Base-by-base conservation (phyloP, 1,284 basidiomycete genomes). In the Malassezia nana region DNA sequence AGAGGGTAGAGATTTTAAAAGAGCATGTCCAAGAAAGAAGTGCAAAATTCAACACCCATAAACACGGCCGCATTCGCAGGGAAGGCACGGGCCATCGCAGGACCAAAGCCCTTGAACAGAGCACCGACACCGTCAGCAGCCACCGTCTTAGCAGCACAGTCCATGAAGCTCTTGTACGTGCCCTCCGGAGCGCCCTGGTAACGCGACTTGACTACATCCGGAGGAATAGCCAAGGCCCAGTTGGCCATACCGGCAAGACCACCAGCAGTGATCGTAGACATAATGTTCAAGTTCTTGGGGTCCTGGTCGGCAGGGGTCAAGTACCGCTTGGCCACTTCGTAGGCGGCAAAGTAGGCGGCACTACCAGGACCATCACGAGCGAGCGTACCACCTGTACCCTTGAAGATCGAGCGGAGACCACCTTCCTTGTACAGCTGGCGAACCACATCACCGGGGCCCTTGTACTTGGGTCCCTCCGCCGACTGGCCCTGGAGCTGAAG, bases 341-440 rank as follows among this genome's bases (percentile, higher is more conserved):
- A 99, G 5, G 90, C 86, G 26, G 88, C 89, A 74, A 99, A 99
- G 79, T 98, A 96, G 42, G 87, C 91, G 61, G 94, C 94, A 67
- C 85, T 89, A 47, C 94, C 94, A 3, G 94, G 94, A 49, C 90
- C 92, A 75, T 99, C 94, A 64, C 94, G 82, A 32, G 84, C 86
- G 12, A 99, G 78, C 0, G 94, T 99, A 13, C 92, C 94, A 55
- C 81, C 80, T 1, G 90, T 89, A 41, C 94, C 94, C 60, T 92
- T 82, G 79, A 86, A 98, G 65, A 99, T 86, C 67, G 88, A 91
- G 66, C 82, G 82, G 31, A 98, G 62, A 33, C 94, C 94, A 32
- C 92, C 94, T 76, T 98, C 90, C 66, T 82, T 85, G 79, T 98
- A 98, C 28, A 98, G 79, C 73, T 91, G 87, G 57, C 80, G 80